Conservation (phyloP, 805 yeast species). For the Wickerhamiella azyma region DNA sequence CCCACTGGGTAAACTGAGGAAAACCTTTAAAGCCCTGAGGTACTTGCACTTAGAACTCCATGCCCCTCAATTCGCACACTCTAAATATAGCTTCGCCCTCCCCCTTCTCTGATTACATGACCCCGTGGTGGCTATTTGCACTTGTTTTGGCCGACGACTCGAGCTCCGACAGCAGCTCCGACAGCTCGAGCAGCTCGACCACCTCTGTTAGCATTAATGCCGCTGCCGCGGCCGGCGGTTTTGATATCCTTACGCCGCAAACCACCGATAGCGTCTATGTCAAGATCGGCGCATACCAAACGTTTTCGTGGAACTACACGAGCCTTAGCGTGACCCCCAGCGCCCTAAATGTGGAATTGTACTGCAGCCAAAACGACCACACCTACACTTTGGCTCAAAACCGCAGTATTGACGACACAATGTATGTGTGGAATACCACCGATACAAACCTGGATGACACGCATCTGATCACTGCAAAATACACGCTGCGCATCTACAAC, state of each 20-base stretch:
- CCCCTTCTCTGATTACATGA: background rate
- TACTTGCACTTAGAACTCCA: too few species aligned
- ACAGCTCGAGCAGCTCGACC: background rate
- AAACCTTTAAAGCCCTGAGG: too few species aligned
- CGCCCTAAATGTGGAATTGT: slow-evolving; percentile 27
- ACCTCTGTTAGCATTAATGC: slow-evolving; percentile 19
- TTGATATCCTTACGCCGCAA: slow-evolving; percentile 25
- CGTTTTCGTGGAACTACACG: slow-evolving; percentile 31
- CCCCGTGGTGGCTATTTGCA: background rate
- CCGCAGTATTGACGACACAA: slow-evolving; percentile 21
- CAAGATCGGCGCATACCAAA: slow-evolving; percentile 28
- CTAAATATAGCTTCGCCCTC: too few species aligned
- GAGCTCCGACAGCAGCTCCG: background rate
- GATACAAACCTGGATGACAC: slow-evolving; percentile 19
- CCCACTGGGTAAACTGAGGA: too few species aligned
- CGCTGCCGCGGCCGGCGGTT: slow-evolving; percentile 26
- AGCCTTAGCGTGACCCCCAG: slow-evolving; percentile 26
- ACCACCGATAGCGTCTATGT: slow-evolving; percentile 26
- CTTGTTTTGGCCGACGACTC: slow-evolving; percentile 1
- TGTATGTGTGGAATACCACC: slow-evolving; percentile 28
- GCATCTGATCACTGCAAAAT: slow-evolving; percentile 24
- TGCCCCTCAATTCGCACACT: too few species aligned
- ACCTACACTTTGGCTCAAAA: slow-evolving; percentile 28
- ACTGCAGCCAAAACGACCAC: slow-evolving; percentile 26
- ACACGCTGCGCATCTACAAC: slow-evolving; percentile 28